These are phyloP conservation scores for Aurifilum marmelostoma DNA, from an alignment of 2,329 filamentous ascomycete species.

Conservation along the genomic window DNA sequence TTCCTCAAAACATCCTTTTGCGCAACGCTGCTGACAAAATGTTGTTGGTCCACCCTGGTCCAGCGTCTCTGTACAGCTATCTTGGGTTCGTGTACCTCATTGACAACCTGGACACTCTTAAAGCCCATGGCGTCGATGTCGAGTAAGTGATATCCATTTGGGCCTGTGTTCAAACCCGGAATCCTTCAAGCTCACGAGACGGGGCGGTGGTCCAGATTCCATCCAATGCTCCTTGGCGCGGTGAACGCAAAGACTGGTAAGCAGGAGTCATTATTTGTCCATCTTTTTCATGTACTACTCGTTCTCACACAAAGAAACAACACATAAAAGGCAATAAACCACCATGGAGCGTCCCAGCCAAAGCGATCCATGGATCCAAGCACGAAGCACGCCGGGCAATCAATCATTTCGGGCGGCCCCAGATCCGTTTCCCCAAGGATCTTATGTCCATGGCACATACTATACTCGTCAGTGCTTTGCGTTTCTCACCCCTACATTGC, in stretches of 20 bases:
- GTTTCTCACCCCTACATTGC: neutral
- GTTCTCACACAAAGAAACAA: neutral
- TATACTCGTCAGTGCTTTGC: conserved; percentile 39
- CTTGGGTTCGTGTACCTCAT: conserved; percentile 60
- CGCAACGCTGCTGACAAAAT: conserved; percentile 12
- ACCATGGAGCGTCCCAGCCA: conserved; percentile 71
- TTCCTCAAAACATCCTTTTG: neutral
- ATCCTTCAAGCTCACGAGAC: conserved; percentile 3
- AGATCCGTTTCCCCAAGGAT: conserved; percentile 45
- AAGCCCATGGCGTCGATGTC: conserved; percentile 62
- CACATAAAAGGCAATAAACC: conserved; percentile 66
- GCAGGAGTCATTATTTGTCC: conserved; percentile 21
- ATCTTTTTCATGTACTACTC: too few relatives aligned
- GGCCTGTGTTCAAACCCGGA: neutral
- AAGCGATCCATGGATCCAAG: conserved; percentile 58
- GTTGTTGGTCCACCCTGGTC: neutral
- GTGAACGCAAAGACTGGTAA: conserved; percentile 64
- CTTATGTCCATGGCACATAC: conserved; percentile 50
- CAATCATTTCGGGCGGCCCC: conserved; percentile 42
- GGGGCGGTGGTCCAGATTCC: conserved; percentile 51
- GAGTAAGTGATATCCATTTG: conserved; percentile 55
- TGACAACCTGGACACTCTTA: conserved; percentile 57
- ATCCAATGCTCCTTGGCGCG: conserved; percentile 73
- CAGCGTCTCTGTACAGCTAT: conserved; percentile 69
- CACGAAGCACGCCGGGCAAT: conserved; percentile 47